These are phyloP conservation scores for Mortierella sp. DNA, from an alignment of 371 early-diverging fungal genomes.

Conservation along the genomic window DNA sequence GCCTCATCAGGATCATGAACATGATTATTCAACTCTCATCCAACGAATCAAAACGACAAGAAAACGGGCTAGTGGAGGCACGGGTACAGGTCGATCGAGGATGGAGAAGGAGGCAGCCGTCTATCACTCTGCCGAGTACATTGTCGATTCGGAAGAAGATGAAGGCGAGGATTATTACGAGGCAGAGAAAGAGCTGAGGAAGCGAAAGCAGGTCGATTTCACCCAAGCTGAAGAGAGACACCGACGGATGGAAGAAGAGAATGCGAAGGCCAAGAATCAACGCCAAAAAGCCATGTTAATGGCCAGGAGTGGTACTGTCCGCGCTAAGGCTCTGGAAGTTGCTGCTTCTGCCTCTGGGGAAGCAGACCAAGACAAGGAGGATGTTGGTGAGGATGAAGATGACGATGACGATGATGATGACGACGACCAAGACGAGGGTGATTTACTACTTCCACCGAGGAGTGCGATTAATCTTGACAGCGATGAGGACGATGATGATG, in stretches of 20 bases:
- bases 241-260: slow-evolving; percentile 10
- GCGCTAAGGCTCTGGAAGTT: neutral
- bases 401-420: slow-evolving; percentile 14
- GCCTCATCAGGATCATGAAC: neutral
- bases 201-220: slow-evolving; percentile 4
- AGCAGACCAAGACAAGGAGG: neutral
- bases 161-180: slow-evolving; percentile 33
- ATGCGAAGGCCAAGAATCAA: slow-evolving; percentile 19
- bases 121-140: slow-evolving; percentile 42
- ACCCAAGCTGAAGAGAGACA: slow-evolving; percentile 22
- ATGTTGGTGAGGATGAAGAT: neutral
- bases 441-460: neutral
- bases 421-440: neutral
- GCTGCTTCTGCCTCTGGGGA: too few species aligned
- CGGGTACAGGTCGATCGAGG: neutral
- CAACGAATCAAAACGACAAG: slow-evolving; percentile 21
- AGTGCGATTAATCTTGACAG: slow-evolving; percentile 11
- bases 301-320: neutral
- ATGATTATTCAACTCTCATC: slow-evolving; percentile 22
- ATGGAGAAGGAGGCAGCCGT: slow-evolving; percentile 10
- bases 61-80: neutral
- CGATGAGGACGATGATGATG: slow-evolving; percentile 10
- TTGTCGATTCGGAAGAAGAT: slow-evolving; percentile 46
- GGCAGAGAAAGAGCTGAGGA: slow-evolving; percentile 19
- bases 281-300: slow-evolving; percentile 8